Base-by-base conservation (phyloP, 148 eudicot species). In the Chenopodium formosanum region DNA sequence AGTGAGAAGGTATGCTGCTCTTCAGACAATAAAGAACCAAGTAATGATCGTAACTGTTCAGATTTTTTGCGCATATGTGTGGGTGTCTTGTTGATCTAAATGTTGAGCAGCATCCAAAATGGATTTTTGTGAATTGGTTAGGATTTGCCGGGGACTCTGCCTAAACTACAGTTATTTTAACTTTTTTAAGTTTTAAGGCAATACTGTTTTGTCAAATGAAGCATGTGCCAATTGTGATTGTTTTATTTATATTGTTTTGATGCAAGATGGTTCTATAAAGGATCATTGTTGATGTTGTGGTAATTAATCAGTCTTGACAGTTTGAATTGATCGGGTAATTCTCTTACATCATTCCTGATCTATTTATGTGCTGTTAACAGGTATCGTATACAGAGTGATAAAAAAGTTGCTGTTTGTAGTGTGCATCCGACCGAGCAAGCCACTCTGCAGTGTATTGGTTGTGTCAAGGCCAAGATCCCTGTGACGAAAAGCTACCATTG, bases 381-480 rank as follows among this genome's bases (percentile, higher is more conserved):
- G 99, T 92, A 91, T 63, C 98, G 99, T 53, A 84, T 97, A 70
- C 97, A 97, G 88, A 97, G 96, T 90, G 98, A 97, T 88, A 89
- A 71, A 71, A 94, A 96, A 84, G 95, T 92, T 85, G 89, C 95
- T 13, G 90, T 94, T 58, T 97, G 99, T 81, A 97, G 99, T 80
- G 87, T 97, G 70, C 99, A 97, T 89, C 99, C 99, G 56, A 89
- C 97, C n/a, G 99, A 94, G 84, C 96, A 87, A 83, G 99, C 99
- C 77, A 97, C 98, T 47, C 80, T 97, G 73, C 99, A 97, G 88
- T 97, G 99, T 86, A 68, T 92, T 83, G 99, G 98, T 70, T 97
- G 99, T 80, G 84, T 94, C 7, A 97, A 97, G 89, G 98, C 96
- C 80, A 97, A 92, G 84, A 89, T 97, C 75, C 98, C 98, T 73